Base-by-base conservation (phyloP, 2,329 filamentous ascomycete species). In the Cryphonectria parasitica region DNA sequence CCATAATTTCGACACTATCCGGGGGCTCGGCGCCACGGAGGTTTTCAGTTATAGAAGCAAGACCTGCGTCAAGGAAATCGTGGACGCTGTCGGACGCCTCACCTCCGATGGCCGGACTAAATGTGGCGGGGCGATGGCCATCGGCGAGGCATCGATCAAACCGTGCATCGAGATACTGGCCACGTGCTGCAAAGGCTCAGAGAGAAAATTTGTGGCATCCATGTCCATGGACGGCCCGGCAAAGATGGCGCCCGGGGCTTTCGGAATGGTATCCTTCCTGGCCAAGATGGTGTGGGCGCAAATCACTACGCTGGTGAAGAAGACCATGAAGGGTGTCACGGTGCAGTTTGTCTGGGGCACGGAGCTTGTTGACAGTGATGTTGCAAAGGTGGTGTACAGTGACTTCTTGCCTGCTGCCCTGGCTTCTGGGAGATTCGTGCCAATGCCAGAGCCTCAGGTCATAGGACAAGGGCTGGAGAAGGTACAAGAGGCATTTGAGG, bases 31-130 rank as follows among this genome's bases (percentile, higher is more conserved):
- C 17, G 83, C 83, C 0, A 74, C 73, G 2, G 73, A 76, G 2
- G 80, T 81, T 0, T 83, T 85, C 73, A 83, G 86, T 75, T 83
- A 85, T 75, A 77, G 75, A 17, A 77, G 75, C 70, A 25, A 69
- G 0, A 76, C 72, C 0, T 65, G 81, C 2, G 74, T 75, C 3
- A 63, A 72, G 1, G 78, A 82, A 7, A 61, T 83, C 17, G 69
- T 77, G 1, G 70, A 49, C 8, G 76, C 74, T 0, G 68, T 77
- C 31, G 28, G 15, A 8, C 54, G 54, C 25, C 54, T 58, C 28
- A 58, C 54, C 15, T 58, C 54, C 15, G 28, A 19, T 2, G 39
- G 69, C 17, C 76, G 74, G 2, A 73, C 73, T 49, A 68, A 43
- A 2, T 71, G 70, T 10, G 75, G 70, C 0, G 77, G 77, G 25